phyloP scores from a whole-genome alignment of 495 filamentous ascomycete genomes.

The Penicillium robsamsonii region DNA sequence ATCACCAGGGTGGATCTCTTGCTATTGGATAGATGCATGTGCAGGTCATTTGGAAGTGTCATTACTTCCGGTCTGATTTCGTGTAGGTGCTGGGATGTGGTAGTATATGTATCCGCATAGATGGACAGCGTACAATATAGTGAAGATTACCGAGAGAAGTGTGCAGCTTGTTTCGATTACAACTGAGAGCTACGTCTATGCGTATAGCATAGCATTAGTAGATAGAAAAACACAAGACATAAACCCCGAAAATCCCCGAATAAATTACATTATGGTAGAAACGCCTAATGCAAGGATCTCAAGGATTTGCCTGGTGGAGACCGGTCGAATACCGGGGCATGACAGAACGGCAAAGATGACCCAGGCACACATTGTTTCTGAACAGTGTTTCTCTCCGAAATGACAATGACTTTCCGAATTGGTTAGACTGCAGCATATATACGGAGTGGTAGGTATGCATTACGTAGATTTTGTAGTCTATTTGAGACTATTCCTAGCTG shows the following conservation, averaged over 20 bases:
- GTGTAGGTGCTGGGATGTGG: constrained; percentile 4
- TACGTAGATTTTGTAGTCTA: not conserved
- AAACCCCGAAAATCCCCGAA: not conserved
- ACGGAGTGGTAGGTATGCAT: too few species aligned
- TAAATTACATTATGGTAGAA: not conserved
- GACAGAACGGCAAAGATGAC: constrained; percentile 25
- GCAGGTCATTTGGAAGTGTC: not conserved
- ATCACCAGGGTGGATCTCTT: constrained; percentile 10
- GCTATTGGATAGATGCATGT: constrained; percentile 8
- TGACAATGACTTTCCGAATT: too few species aligned
- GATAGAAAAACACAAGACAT: not conserved
- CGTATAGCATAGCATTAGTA: not conserved
- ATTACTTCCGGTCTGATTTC: constrained; percentile 17
- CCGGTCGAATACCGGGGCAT: constrained; percentile 33
- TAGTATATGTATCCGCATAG: not conserved
- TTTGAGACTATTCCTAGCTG: not conserved
- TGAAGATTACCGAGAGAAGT: not conserved
- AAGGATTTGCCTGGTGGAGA: constrained; percentile 20
- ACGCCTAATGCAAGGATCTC: not conserved
- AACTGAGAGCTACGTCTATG: not conserved
- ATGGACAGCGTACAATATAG: not conserved
- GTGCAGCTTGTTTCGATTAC: not conserved
- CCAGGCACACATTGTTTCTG: constrained; percentile 6
- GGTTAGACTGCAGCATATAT: not conserved
- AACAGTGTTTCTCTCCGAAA: not conserved